These are phyloP conservation scores for Aethionema arabicum DNA, from an alignment of 345 rosid genomes.

Conservation along the genomic window DNA sequence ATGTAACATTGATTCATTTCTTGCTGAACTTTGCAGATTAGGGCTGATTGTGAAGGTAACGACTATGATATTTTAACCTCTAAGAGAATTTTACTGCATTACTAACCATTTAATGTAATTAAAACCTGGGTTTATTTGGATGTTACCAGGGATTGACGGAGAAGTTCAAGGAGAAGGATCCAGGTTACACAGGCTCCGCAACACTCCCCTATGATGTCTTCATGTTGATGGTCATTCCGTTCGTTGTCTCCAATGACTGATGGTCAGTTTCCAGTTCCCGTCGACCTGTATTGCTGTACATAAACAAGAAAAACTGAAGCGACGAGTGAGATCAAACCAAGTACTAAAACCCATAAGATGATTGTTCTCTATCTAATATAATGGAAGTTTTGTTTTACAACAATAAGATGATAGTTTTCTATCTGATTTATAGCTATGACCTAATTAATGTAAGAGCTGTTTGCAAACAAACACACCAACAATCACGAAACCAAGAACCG, in stretches of 20 bases:
- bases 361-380: no score
- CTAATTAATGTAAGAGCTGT: conserved; percentile 31
- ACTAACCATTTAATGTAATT: neutral
- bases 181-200: conserved; percentile 46
- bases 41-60: conserved; percentile 75
- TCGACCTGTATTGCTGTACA: neutral
- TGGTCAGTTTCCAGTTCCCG: neutral
- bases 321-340: conserved; percentile 9
- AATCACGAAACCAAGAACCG: conserved; percentile 45
- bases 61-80: conserved; percentile 13
- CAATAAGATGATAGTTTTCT: no score
- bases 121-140: neutral
- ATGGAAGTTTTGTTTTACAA: no score
- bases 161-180: conserved; percentile 69
- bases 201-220: conserved; percentile 56
- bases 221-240: conserved; percentile 61
- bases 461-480: conserved; percentile 49
- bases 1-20: conserved; percentile 3
- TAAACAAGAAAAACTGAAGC: neutral
- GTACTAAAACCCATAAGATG: no score
- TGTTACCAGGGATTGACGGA: conserved; percentile 64
- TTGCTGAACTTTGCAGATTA: conserved; percentile 50
- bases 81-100: neutral
- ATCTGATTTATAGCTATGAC: neutral
- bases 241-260: conserved; percentile 54